These are phyloP conservation scores for Acacia pycnantha DNA, from an alignment of 331 rosid species.

Conservation along the genomic window DNA sequence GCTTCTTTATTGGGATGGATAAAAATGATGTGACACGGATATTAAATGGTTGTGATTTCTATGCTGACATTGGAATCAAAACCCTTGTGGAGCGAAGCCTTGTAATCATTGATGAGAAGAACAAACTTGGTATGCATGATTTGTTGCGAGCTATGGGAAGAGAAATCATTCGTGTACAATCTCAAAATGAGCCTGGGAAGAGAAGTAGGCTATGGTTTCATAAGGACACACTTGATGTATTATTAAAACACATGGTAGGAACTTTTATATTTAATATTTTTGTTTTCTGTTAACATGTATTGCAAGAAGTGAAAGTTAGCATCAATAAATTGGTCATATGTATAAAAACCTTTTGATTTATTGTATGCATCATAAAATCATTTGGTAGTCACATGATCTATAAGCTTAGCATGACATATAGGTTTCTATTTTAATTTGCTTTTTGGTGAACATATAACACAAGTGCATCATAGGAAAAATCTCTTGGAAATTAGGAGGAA, in stretches of 20 bases:
- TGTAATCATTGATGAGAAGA: background rate
- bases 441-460: background rate
- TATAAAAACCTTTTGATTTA: background rate
- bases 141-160: background rate
- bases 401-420: no score
- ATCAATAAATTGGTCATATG: background rate
- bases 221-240: background rate
- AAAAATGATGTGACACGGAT: background rate
- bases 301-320: background rate
- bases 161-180: background rate
- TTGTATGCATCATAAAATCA: background rate
- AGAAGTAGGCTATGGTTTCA: background rate
- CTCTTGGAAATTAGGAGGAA: no score
- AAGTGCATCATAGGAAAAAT: no score
- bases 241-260: background rate
- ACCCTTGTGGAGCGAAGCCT: background rate
- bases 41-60: background rate
- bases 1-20: background rate
- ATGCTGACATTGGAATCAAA: background rate
- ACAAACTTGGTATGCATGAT: background rate
- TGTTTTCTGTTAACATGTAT: background rate
- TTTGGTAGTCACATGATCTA: background rate
- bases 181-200: background rate
- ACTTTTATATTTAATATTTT: background rate
- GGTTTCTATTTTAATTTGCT: background rate